Percentiles rank a stretch among this genome's conserved stretches.
Conservation (phyloP, 2,329 filamentous ascomycete species). For the Nemania serpens region DNA sequence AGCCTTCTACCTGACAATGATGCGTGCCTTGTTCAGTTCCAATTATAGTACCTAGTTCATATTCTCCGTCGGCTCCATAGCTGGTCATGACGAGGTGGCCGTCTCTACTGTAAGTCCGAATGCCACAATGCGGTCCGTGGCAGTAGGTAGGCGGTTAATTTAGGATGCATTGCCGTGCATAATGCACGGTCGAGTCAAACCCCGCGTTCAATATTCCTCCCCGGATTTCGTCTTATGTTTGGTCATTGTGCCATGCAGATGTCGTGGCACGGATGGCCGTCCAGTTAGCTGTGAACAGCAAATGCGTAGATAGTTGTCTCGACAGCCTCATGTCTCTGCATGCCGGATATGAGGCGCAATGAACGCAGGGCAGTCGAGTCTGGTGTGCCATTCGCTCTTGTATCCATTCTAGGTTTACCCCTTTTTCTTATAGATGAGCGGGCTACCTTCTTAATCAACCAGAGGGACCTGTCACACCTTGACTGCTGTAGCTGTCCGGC, state of each 20-base stretch:
- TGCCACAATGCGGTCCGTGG: too few relatives aligned
- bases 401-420: background rate
- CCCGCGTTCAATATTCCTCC: background rate
- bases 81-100: too few relatives aligned
- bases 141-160: constrained; percentile 12
- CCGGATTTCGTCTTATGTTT: background rate
- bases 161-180: background rate
- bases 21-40: too few relatives aligned
- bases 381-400: background rate
- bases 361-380: constrained; percentile 6
- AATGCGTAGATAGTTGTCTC: background rate
- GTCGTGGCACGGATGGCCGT: constrained; percentile 6
- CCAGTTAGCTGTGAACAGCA: constrained; percentile 6
- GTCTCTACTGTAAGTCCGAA: too few relatives aligned
- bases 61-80: too few relatives aligned
- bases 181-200: background rate
- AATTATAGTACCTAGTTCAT: too few relatives aligned
- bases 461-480: too few relatives aligned
- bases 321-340: constrained; percentile 7
- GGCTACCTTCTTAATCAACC: too few relatives aligned
- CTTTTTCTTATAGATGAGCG: background rate
- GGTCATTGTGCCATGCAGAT: background rate
- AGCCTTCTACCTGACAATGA: too few relatives aligned
- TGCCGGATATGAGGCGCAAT: background rate
- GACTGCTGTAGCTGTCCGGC: too few relatives aligned